phyloP scores from a whole-genome alignment of 225 moss, liverwort and hornwort genomes.

The Polytrichum formosum region DNA sequence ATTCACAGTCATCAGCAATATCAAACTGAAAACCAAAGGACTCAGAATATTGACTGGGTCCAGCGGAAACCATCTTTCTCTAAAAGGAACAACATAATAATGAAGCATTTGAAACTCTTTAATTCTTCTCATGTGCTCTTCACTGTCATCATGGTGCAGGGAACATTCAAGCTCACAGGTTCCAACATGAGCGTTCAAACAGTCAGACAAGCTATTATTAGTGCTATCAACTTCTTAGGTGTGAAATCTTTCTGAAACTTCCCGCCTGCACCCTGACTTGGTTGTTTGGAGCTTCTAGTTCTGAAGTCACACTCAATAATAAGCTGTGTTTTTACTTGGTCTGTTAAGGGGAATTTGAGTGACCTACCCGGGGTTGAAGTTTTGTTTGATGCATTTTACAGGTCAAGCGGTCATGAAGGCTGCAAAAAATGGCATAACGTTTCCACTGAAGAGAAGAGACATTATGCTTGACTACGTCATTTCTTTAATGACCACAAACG shows the following conservation, averaged over 20 bases:
- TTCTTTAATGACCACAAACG: slow-evolving; percentile 88
- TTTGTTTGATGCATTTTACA: slow-evolving; percentile 20
- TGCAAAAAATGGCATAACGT: slow-evolving; percentile 79
- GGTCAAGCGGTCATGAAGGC: slow-evolving; percentile 96
- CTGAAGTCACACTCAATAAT: too few relatives aligned
- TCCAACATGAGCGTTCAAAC: slow-evolving; percentile 77
- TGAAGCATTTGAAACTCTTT: too few relatives aligned
- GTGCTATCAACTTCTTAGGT: slow-evolving; percentile 93
- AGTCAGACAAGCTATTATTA: slow-evolving; percentile 96
- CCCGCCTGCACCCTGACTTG: too few relatives aligned
- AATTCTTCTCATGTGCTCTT: too few relatives aligned
- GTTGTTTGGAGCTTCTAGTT: too few relatives aligned
- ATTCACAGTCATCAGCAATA: too few relatives aligned
- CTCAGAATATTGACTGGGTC: too few relatives aligned
- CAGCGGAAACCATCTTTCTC: too few relatives aligned
- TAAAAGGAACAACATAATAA: not conserved
- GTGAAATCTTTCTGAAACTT: not conserved
- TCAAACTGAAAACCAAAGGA: too few relatives aligned
- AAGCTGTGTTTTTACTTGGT: too few relatives aligned
- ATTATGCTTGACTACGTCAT: slow-evolving; percentile 92
- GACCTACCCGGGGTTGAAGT: too few relatives aligned
- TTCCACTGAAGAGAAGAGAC: slow-evolving; percentile 90
- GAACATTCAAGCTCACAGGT: slow-evolving; percentile 93
- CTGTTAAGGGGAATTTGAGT: too few relatives aligned
- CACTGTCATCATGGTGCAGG: slow-evolving; percentile 35